Base-by-base conservation (phyloP, 441 rosid genomes). In the Isatis lusitanica region DNA sequence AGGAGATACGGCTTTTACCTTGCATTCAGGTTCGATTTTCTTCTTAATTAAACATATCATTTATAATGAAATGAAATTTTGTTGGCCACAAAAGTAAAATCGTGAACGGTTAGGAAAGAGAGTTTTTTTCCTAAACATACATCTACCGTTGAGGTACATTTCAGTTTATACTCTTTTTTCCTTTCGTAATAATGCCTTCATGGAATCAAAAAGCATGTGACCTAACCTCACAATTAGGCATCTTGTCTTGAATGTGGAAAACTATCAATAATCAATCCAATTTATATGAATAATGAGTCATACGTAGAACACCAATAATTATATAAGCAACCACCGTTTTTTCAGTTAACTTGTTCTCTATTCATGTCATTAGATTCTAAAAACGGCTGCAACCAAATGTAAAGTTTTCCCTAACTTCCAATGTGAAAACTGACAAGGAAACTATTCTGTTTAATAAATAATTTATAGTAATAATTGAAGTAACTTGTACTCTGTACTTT, bases 201-300 rank as follows among this genome's bases (percentile, higher is more conserved):
- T 33, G 77, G 80, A 66, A 71, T 77, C 76, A 15, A 50, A 58
- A 8, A 58, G 63, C 80, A 73, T 77, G 80, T 66, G 74, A 52
- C 66, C 24, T 16, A 31, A 44, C 74, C 74, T 61, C 39, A 67
- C 3, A 66, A 53, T 73, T 38, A 73, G 78, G 67, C 78, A 63
- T 61, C 70, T 73, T 73, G 81, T 73, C 77, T 66, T 62, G n/a
- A 67, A 38, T 52, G 40, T 73, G 77, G 81, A 56, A 53, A 46
- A 62, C 31, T 31, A 71, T 26, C 43, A 30, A 50, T 71, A 28
- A 61, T 71, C 21, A 62, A 6, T 28, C 44, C 13, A 21, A 30
- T 58, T n/a, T 3, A 16, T 50, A 61, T 9, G 7, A 18, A 48
- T 24, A 24, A 64, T 65, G 67, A 65, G 28, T 64, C 40, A 57